Conservation (phyloP, 305 asterid species). For the Solanum hybrid region DNA sequence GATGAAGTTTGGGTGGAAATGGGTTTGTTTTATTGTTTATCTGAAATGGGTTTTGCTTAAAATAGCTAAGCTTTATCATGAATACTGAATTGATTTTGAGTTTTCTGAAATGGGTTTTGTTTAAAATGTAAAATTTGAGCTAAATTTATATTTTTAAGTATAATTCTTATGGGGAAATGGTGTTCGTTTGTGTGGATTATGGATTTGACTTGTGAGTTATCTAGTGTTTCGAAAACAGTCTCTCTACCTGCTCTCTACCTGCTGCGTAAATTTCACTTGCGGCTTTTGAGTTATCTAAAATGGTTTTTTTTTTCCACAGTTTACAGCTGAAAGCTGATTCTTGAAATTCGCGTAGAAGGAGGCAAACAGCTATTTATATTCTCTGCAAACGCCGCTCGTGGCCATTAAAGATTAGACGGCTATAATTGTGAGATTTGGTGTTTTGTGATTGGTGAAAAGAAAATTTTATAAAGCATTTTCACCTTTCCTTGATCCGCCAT, state of each 20-base stretch:
- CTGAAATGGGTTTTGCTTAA: neutral
- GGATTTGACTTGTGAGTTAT: neutral
- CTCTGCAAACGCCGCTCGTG: slow-evolving; percentile 24
- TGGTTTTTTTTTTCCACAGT: neutral
- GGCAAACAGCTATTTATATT: neutral
- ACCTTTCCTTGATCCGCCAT: slow-evolving; percentile 21
- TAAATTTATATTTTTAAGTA: neutral
- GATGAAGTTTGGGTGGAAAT: neutral
- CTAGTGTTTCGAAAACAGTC: neutral
- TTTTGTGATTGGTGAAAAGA: slow-evolving; percentile 28
- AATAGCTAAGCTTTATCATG: neutral
- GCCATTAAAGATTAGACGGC: neutral
- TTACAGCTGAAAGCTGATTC: slow-evolving; percentile 24
- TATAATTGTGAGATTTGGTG: slow-evolving; percentile 21
- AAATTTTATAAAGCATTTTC: neutral
- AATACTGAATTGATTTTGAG: neutral
- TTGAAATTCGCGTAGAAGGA: slow-evolving; percentile 29
- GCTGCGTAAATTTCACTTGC: too few relatives aligned
- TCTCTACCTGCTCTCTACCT: too few relatives aligned
- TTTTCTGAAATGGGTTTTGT: neutral
- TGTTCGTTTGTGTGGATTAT: neutral
- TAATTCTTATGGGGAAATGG: neutral
- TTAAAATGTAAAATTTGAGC: neutral
- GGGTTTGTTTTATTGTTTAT: neutral
- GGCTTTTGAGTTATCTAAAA: neutral